A percentile compares a stretch with the other conserved stretches of the same genome.
Evolutionary conservation across 148 eudicot species (phyloP).

Genomic region (Suaeda aralocaspica): DNA sequence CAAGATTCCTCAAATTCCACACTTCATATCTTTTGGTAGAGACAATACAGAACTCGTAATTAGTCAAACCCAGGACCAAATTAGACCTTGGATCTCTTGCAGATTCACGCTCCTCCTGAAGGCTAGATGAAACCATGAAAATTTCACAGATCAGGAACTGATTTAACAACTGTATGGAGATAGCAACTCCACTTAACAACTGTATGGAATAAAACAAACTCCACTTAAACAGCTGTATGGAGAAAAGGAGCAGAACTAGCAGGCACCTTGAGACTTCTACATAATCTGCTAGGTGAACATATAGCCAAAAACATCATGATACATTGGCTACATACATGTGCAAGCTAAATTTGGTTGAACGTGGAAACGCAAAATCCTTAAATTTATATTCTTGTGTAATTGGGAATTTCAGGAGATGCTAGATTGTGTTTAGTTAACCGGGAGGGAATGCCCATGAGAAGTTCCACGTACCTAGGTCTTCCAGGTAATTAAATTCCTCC

Average conservation of each 20-base stretch:
- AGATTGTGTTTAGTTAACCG: no score
- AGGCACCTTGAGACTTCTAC: not conserved
- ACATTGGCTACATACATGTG: not conserved
- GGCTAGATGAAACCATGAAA: slow-evolving; percentile 31
- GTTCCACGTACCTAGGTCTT: no score
- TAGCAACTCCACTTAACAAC: not conserved
- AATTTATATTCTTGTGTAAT: no score
- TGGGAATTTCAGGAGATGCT: no score
- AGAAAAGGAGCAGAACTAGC: not conserved
- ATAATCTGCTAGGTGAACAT: not conserved
- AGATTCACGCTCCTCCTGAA: slow-evolving; percentile 45
- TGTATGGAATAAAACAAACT: not conserved
- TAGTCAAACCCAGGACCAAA: slow-evolving; percentile 69
- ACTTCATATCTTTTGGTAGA: slow-evolving; percentile 43
- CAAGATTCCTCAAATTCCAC: slow-evolving; percentile 28
- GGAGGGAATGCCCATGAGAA: no score
- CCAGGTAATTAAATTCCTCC: no score
- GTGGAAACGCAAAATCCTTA: no score
- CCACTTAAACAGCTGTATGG: not conserved
- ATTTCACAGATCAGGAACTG: not conserved
- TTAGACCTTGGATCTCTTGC: slow-evolving; percentile 50
- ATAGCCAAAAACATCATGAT: not conserved
- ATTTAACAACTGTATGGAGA: not conserved
- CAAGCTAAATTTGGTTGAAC: no score
- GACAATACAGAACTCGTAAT: slow-evolving; percentile 56